Conservation (phyloP, 257 asterid species). For the Euphrasia confusa region DNA sequence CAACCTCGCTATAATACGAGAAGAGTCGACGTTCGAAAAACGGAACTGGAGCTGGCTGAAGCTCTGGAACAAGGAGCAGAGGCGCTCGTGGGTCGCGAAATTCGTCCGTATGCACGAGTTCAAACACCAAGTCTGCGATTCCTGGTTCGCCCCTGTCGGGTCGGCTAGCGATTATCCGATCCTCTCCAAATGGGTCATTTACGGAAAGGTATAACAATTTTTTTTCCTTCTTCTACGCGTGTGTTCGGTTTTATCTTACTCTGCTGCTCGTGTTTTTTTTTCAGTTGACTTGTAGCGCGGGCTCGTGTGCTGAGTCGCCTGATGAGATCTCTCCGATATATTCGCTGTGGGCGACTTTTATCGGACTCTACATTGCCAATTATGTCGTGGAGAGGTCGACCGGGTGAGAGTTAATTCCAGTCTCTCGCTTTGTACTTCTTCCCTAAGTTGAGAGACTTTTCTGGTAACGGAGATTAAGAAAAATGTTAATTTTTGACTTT, state of each 20-base stretch:
- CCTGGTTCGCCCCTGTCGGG: slow-evolving; percentile 99
- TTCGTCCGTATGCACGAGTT: slow-evolving; percentile 77
- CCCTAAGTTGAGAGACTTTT: too few species aligned
- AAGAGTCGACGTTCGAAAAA: slow-evolving; percentile 52
- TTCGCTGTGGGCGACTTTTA: slow-evolving; percentile 98
- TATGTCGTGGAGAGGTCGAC: slow-evolving; percentile 95
- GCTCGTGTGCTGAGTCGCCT: slow-evolving; percentile 79
- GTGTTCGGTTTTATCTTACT: slow-evolving; percentile 15
- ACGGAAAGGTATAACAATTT: slow-evolving; percentile 73
- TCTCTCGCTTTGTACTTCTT: background rate
- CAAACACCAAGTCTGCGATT: slow-evolving; percentile 83
- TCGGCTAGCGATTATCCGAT: slow-evolving; percentile 98
- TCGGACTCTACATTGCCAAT: slow-evolving; percentile 96
- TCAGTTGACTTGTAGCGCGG: slow-evolving; percentile 78
- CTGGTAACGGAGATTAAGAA: too few species aligned
- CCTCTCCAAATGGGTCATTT: slow-evolving; percentile 89
- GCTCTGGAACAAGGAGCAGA: slow-evolving; percentile 75
- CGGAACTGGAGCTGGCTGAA: slow-evolving; percentile 66
- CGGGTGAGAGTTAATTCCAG: slow-evolving; percentile 57
- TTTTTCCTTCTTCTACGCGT: background rate
- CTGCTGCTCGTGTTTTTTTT: slow-evolving; percentile 24
- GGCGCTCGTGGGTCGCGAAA: slow-evolving; percentile 79
- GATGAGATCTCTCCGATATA: slow-evolving; percentile 93
- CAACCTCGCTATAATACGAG: slow-evolving; percentile 73
- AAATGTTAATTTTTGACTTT: too few species aligned